Conservation (phyloP, 176 grass and related monocot species). For the Puya raimondii region DNA sequence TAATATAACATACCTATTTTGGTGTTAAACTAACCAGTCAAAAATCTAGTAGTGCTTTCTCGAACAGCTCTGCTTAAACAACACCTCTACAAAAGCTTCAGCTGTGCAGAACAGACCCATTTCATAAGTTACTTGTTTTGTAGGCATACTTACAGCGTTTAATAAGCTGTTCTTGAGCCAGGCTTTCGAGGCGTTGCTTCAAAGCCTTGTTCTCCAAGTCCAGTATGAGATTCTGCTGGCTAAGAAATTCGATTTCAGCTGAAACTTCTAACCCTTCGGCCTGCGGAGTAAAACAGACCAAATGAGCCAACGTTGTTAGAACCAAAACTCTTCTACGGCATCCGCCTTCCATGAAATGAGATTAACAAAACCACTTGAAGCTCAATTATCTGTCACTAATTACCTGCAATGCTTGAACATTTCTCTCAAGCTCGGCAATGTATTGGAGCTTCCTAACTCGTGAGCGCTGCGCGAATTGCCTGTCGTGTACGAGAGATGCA, state of each 20-base stretch:
- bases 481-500: constrained; percentile 13
- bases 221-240: constrained; percentile 85
- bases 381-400: constrained; percentile 9
- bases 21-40: no score
- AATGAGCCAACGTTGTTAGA: constrained; percentile 16
- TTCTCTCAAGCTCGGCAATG: constrained; percentile 93
- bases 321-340: neutral
- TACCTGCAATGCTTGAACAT: constrained; percentile 77
- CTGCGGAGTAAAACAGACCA: constrained; percentile 21
- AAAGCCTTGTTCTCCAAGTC: constrained; percentile 92
- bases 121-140: no score
- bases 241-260: constrained; percentile 92
- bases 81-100: no score
- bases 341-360: neutral
- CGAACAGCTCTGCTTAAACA: no score
- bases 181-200: constrained; percentile 79
- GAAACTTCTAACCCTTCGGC: constrained; percentile 67
- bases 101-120: no score
- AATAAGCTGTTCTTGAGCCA: constrained; percentile 83
- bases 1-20: no score
- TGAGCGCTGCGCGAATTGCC: constrained; percentile 93
- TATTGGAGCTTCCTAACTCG: constrained; percentile 94
- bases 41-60: no score
- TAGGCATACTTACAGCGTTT: constrained; percentile 59
- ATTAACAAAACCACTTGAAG: constrained; percentile 6